Evolutionary conservation across 345 rosid genomes (phyloP).

Genomic region (Cochlearia excelsa): DNA sequence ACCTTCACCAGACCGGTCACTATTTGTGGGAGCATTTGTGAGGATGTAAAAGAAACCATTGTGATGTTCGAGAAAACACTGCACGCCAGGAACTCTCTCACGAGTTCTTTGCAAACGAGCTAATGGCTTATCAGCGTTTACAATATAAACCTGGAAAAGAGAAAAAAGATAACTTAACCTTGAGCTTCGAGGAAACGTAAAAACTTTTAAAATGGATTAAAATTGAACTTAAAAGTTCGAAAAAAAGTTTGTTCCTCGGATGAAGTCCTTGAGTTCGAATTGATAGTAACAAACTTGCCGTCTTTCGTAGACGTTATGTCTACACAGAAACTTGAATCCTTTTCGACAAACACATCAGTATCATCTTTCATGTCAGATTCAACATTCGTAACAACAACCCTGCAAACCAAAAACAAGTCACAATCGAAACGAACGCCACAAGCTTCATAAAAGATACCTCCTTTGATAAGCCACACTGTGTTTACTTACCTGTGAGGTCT

Average conservation of each 20-base stretch:
- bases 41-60: slow-evolving; percentile 64
- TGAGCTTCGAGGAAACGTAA: slow-evolving; percentile 24
- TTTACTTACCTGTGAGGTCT: slow-evolving; percentile 64
- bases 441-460: slow-evolving; percentile 1
- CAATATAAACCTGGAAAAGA: slow-evolving; percentile 60
- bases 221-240: slow-evolving; percentile 27
- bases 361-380: slow-evolving; percentile 46
- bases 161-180: slow-evolving; percentile 7
- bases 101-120: slow-evolving; percentile 52
- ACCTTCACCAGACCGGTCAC: slow-evolving; percentile 43
- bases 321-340: slow-evolving; percentile 70
- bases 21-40: slow-evolving; percentile 57
- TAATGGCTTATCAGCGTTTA: slow-evolving; percentile 55
- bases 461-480: slow-evolving; percentile 2
- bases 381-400: slow-evolving; percentile 64
- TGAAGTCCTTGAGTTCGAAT: slow-evolving; percentile 93
- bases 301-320: slow-evolving; percentile 92
- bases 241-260: slow-evolving; percentile 65
- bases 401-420: slow-evolving; percentile 35
- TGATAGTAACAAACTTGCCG: slow-evolving; percentile 89
- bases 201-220: background rate
- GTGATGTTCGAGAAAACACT: slow-evolving; percentile 80
- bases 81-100: slow-evolving; percentile 60
- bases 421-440: slow-evolving; percentile 23
- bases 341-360: slow-evolving; percentile 49